Evolutionary conservation across 305 asterid species (phyloP).

Genomic region (Fraxinus baroniana): DNA sequence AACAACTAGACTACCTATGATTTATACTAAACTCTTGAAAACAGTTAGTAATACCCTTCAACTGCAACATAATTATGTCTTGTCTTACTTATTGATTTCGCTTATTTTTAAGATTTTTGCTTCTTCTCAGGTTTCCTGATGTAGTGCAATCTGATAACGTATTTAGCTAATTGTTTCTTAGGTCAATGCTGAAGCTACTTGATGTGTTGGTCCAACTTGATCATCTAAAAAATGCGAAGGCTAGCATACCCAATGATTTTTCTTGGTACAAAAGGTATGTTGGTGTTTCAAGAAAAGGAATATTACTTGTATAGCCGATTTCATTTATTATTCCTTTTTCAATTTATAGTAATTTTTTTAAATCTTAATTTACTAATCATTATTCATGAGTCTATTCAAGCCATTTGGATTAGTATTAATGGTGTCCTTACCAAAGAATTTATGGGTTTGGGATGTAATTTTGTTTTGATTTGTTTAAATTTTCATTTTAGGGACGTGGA

Average conservation of each 20-base stretch:
- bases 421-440: background rate
- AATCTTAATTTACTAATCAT: background rate
- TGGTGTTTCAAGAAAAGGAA: conserved; percentile 3
- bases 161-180: conserved; percentile 35
- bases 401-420: background rate
- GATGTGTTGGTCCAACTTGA: conserved; percentile 96
- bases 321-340: background rate
- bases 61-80: background rate
- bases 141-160: conserved; percentile 3
- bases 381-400: background rate
- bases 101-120: background rate
- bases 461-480: background rate
- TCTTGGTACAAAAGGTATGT: conserved; percentile 98
- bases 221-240: conserved; percentile 98
- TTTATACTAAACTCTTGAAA: background rate
- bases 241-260: conserved; percentile 97
- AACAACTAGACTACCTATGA: background rate
- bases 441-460: background rate
- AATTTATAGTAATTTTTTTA: background rate
- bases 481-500: background rate
- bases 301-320: background rate
- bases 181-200: conserved; percentile 93
- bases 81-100: background rate
- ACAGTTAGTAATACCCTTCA: background rate
- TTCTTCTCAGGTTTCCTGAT: conserved; percentile 2